Evolutionary conservation across 108 stramenopile species (phyloP), one percentile per base, ranked within the genome.

Genomic region (Phaeodactylum tricornutum): DNA sequence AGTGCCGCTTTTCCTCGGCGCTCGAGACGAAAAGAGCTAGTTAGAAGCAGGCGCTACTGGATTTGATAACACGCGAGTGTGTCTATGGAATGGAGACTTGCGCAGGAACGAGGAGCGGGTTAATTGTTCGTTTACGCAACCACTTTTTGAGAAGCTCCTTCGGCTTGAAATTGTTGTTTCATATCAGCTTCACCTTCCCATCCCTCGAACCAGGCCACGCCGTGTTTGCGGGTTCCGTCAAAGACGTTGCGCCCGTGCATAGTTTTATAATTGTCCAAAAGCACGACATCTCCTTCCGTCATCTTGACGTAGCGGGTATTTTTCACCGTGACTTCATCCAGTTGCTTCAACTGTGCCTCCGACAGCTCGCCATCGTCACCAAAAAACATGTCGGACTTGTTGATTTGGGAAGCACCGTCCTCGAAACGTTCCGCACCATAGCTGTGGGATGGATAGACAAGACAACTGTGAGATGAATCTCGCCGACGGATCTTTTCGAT

Each of bases 191-290:
- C 88, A 33, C 88, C 88, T 69, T 82, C 80, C 84, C 84, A 91
- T 42, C 84, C 84, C 72, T 83, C 83, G 49, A 92, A 92, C 90
- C 90, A 92, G 7, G 85, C 80, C 8, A 92, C 90, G 26, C 82
- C 90, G 41, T 92, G 90, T 64, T 87, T 92, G 52, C 90, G 63
- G 56, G 84, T 87, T 37, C 90, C 90, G 53, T 92, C 85, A 55
- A 87, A 92, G 3, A 92, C 86, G 66, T 92, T 87, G 17, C 90
- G 66, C 22, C 90, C 90, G 56, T 92, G 90, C 90, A 92, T 92
- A 55, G 77, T 80, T 58, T 85, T 85, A 77, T 92, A 92, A 67
- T 92, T 92, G 59, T 92, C 90, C 29, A 92, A 59, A 53, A 92
- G 58, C 1, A 87, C 90, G 24, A 87, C 90, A 62, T 92, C 90